Evolutionary conservation across 768 basidiomycete species (phyloP).

Genomic region (Nidula microcarpa): DNA sequence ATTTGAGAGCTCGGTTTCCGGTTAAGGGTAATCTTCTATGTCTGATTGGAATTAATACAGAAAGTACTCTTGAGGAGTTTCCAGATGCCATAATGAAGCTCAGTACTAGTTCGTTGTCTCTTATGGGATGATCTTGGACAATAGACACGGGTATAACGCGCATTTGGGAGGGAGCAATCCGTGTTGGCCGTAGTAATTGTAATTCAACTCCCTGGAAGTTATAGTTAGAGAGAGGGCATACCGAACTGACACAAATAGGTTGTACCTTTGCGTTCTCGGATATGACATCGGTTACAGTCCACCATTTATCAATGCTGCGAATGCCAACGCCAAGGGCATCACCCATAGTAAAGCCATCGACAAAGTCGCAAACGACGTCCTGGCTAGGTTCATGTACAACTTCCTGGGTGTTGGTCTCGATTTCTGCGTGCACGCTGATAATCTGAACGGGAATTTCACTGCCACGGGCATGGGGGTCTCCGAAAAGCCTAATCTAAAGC

Average conservation of each 20-base stretch:
- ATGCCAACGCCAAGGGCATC: constrained; percentile 63
- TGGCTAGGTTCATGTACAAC: constrained; percentile 46
- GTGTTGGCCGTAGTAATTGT: constrained; percentile 19
- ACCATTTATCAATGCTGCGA: constrained; percentile 50
- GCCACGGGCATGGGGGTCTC: constrained; percentile 52
- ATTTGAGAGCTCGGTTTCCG: constrained; percentile 37
- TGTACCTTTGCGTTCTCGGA: constrained; percentile 7
- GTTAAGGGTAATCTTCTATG: constrained; percentile 41
- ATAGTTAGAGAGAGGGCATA: constrained; percentile 3
- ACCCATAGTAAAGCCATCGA: constrained; percentile 76
- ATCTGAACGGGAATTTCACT: constrained; percentile 50
- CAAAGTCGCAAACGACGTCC: constrained; percentile 62
- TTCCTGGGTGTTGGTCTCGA: constrained; percentile 24
- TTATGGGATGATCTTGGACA: constrained; percentile 34
- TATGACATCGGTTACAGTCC: constrained; percentile 37
- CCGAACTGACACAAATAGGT: neutral
- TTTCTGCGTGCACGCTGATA: constrained; percentile 45
- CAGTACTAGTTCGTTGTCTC: constrained; percentile 25
- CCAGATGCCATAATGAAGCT: constrained; percentile 32
- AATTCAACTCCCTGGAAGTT: constrained; percentile 22
- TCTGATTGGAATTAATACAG: constrained; percentile 36
- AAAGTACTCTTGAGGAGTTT: constrained; percentile 17
- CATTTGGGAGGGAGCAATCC: constrained; percentile 61
- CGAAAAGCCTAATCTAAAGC: constrained; percentile 77
- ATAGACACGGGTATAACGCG: constrained; percentile 55